Percentiles rank a stretch among this genome's conserved stretches.
Conservation (phyloP, 1,284 basidiomycete genomes). For the Irpex sp. region DNA sequence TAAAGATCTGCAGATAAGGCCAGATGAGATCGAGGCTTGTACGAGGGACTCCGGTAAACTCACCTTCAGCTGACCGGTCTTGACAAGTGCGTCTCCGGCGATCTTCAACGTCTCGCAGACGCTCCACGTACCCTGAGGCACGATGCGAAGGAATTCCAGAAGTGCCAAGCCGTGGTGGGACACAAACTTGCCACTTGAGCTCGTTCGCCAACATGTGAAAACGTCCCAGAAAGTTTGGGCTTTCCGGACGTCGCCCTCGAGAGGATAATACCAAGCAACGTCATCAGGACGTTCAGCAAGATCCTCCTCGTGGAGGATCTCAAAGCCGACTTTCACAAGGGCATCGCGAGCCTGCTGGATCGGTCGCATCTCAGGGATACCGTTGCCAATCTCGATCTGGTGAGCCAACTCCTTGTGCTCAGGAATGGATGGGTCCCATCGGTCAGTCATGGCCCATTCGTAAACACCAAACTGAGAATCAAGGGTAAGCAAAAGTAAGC, state of each 20-base stretch:
- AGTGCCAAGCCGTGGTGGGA: constrained; percentile 79
- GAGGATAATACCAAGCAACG: constrained; percentile 93
- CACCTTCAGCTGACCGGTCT: constrained; percentile 85
- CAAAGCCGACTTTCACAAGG: constrained; percentile 81
- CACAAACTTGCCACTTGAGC: constrained; percentile 80
- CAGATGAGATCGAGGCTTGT: not conserved
- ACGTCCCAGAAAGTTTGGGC: constrained; percentile 94
- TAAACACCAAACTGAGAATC: constrained; percentile 86
- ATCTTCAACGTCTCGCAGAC: constrained; percentile 88
- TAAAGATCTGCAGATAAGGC: constrained; percentile 54
- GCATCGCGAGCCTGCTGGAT: constrained; percentile 73
- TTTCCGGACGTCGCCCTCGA: constrained; percentile 90
- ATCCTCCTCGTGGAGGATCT: constrained; percentile 91
- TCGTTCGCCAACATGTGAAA: constrained; percentile 85
- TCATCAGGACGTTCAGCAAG: constrained; percentile 81
- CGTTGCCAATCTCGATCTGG: constrained; percentile 88
- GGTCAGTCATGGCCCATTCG: constrained; percentile 99
- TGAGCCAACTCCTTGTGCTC: constrained; percentile 91
- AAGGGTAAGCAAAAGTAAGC: not conserved
- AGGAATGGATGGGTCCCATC: constrained; percentile 84
- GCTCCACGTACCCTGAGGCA: constrained; percentile 91
- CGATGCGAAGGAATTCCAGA: constrained; percentile 74
- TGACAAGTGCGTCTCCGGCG: constrained; percentile 76
- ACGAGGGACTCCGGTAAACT: constrained; percentile 16
- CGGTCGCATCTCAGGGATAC: constrained; percentile 96